Evolutionary conservation across 495 filamentous ascomycete genomes (phyloP).

Genomic region (Lasiosphaeria ovina): DNA sequence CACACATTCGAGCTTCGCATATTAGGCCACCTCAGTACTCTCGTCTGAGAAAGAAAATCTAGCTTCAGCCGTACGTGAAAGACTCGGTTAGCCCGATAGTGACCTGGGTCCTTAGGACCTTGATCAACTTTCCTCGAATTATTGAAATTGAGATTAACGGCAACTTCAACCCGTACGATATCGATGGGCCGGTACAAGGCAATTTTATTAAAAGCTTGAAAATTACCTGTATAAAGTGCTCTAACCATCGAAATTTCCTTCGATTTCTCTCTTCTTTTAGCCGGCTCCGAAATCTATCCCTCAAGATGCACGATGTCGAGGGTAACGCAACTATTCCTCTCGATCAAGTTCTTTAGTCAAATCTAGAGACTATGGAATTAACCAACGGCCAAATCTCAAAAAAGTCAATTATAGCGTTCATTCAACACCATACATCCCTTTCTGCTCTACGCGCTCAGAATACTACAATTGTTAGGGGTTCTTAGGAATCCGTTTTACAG

Average conservation of each 20-base stretch:
- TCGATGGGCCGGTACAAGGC: background rate
- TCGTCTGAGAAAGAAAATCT: slow-evolving; percentile 4
- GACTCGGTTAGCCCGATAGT: background rate
- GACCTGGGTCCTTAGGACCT: background rate
- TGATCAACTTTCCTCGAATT: slow-evolving; percentile 1
- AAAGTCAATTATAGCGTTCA: slow-evolving; percentile 2
- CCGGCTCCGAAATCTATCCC: background rate
- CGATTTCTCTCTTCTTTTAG: slow-evolving; percentile 5
- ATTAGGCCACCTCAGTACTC: background rate
- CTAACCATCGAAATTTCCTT: background rate
- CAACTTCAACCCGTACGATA: slow-evolving; percentile 4
- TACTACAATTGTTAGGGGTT: background rate
- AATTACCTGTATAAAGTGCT: slow-evolving; percentile 5
- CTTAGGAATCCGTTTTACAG: slow-evolving; percentile 1
- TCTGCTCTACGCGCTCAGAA: background rate
- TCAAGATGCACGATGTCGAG: slow-evolving; percentile 4
- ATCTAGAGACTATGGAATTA: slow-evolving; percentile 2
- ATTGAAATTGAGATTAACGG: slow-evolving; percentile 2
- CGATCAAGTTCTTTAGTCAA: slow-evolving; percentile 1
- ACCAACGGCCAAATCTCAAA: slow-evolving; percentile 1
- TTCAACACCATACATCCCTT: slow-evolving; percentile 3
- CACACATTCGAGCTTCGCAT: background rate
- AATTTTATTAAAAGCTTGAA: slow-evolving; percentile 2
- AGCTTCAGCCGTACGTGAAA: slow-evolving; percentile 2
- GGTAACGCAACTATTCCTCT: background rate